These are phyloP conservation scores for Starmerella riodocensis DNA, from an alignment of 805 yeast genomes.

Conservation along the genomic window DNA sequence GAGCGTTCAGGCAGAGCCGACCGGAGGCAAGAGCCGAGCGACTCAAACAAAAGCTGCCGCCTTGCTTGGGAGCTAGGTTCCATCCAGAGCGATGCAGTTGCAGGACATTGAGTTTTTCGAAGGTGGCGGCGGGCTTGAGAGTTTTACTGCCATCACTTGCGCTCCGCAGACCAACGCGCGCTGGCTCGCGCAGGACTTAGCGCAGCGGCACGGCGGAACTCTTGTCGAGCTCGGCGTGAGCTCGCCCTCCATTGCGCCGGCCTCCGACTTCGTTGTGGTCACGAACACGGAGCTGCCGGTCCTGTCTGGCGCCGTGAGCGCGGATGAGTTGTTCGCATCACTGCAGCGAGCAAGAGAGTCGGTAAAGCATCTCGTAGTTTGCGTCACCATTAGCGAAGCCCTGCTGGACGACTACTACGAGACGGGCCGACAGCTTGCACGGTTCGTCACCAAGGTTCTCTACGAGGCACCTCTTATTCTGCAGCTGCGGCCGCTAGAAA, in stretches of 20 bases:
- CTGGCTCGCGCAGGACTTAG: slow-evolving; percentile 15
- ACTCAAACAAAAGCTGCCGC: too few species aligned
- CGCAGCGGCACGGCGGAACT: background rate
- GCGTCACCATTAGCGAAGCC: slow-evolving; percentile 31
- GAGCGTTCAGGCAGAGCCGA: too few species aligned
- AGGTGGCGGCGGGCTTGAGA: background rate
- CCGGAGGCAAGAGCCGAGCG: too few species aligned
- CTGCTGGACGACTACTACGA: slow-evolving; percentile 25
- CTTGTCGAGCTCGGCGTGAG: slow-evolving; percentile 1
- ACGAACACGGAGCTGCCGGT: slow-evolving; percentile 10
- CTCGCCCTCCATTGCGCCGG: slow-evolving; percentile 2
- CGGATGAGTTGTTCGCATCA: slow-evolving; percentile 29
- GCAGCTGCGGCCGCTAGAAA: slow-evolving; percentile 51
- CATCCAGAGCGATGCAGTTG: too few species aligned
- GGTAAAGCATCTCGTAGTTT: slow-evolving; percentile 27
- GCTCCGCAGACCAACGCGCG: slow-evolving; percentile 23
- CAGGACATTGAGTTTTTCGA: slow-evolving; percentile 9
- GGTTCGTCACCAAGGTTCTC: slow-evolving; percentile 36
- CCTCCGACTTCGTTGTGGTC: background rate
- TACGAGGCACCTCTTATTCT: slow-evolving; percentile 42
- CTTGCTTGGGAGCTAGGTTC: too few species aligned
- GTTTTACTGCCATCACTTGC: slow-evolving; percentile 20
- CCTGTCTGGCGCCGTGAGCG: slow-evolving; percentile 11
- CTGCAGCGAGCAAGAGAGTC: slow-evolving; percentile 28
- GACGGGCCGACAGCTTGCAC: slow-evolving; percentile 31